These are phyloP conservation scores for Xylariomycetidae sp. DNA, from an alignment of 2,329 filamentous ascomycete genomes.

Conservation along the genomic window DNA sequence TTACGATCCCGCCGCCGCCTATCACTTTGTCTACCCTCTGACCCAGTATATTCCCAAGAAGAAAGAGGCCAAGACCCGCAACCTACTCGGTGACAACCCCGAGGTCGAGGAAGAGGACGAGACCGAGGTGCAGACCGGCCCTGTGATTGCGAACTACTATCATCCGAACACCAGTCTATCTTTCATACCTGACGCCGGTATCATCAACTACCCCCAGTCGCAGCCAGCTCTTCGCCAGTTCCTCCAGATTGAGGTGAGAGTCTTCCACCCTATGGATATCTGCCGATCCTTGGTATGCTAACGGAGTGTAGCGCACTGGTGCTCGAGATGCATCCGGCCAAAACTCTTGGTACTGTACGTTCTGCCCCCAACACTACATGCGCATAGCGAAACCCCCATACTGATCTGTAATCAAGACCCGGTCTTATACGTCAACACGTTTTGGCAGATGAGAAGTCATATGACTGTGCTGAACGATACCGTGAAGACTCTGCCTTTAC, in stretches of 20 bases:
- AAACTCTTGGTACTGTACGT: conserved; percentile 80
- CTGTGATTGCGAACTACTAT: conserved; percentile 80
- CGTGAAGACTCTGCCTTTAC: conserved; percentile 72
- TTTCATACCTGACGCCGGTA: conserved; percentile 74
- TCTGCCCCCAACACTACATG: not conserved
- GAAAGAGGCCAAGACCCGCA: conserved; percentile 81
- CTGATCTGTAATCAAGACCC: conserved; percentile 52
- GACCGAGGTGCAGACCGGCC: conserved; percentile 48
- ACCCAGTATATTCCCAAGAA: conserved; percentile 91
- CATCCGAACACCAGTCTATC: conserved; percentile 91
- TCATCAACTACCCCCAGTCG: conserved; percentile 58
- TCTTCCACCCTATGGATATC: too few species aligned
- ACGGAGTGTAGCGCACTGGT: conserved; percentile 46
- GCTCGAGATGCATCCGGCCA: conserved; percentile 78
- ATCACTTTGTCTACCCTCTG: conserved; percentile 77
- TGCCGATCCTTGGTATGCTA: conserved; percentile 9
- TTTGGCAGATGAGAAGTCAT: conserved; percentile 90
- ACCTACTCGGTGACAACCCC: conserved; percentile 60
- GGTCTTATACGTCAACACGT: conserved; percentile 86
- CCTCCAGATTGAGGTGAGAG: conserved; percentile 60
- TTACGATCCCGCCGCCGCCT: conserved; percentile 71
- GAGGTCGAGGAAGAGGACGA: conserved; percentile 42
- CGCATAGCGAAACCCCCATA: not conserved
- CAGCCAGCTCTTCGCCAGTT: conserved; percentile 73
- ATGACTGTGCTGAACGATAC: conserved; percentile 92